phyloP scores from a whole-genome alignment of 2,329 filamentous ascomycete species.

The Scorias spongiosa region DNA sequence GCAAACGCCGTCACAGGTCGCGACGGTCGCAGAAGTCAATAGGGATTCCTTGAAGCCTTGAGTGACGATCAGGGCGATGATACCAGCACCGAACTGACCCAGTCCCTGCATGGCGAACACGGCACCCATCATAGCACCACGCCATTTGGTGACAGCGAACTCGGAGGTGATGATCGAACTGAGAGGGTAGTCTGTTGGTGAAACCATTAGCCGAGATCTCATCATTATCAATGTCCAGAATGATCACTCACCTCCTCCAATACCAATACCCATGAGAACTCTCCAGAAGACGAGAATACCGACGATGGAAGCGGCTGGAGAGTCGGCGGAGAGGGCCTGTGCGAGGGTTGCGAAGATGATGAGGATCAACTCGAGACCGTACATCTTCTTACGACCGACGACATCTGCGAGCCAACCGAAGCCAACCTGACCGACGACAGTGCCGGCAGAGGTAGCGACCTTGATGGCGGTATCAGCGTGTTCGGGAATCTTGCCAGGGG shows the following conservation, averaged over 20 bases:
- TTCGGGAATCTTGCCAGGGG: conserved; percentile 42
- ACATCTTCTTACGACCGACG: conserved; percentile 70
- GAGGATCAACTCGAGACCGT: conserved; percentile 64
- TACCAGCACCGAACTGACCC: conserved; percentile 60
- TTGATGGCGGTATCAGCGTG: conserved; percentile 69
- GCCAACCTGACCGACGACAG: conserved; percentile 65
- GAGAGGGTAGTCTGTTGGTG: conserved; percentile 53
- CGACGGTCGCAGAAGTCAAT: conserved; percentile 24
- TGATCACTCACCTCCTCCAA: conserved; percentile 42
- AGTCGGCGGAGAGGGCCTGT: conserved; percentile 50
- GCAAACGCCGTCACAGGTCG: conserved; percentile 48
- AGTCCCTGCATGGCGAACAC: conserved; percentile 83
- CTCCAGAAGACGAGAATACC: conserved; percentile 68
- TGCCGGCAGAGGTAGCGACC: conserved; percentile 68
- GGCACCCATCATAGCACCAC: conserved; percentile 74
- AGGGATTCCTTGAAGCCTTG: conserved; percentile 24
- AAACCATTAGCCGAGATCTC: neutral
- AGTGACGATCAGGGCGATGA: conserved; percentile 54
- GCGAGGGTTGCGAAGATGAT: conserved; percentile 67
- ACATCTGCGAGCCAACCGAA: conserved; percentile 69
- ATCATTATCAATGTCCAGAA: too few relatives aligned
- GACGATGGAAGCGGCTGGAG: conserved; percentile 44
- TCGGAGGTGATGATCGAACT: conserved; percentile 76
- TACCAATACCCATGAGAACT: conserved; percentile 63
- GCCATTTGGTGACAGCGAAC: conserved; percentile 73